Evolutionary conservation across 75 land plant species (phyloP).

Genomic region (Selaginella tamariscina): DNA sequence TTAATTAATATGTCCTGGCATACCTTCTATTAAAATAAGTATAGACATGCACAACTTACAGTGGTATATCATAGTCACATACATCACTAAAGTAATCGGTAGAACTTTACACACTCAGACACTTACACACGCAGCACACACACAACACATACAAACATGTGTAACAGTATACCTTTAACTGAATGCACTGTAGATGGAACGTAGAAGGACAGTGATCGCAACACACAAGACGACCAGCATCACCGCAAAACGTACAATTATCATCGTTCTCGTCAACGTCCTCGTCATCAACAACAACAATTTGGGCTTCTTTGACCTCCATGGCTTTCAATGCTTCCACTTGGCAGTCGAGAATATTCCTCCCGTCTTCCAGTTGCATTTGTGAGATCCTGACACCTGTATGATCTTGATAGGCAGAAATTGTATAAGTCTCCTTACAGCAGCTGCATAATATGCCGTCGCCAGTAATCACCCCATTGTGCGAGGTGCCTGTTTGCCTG

Average conservation of each 20-base stretch:
- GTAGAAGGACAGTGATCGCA: slow-evolving; percentile 89
- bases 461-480: slow-evolving; percentile 50
- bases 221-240: slow-evolving; percentile 54
- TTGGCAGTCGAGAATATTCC: slow-evolving; percentile 61
- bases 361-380: slow-evolving; percentile 65
- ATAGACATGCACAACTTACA: too few relatives aligned
- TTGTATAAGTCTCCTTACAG: slow-evolving; percentile 41
- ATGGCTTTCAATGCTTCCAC: slow-evolving; percentile 42
- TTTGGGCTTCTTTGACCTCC: slow-evolving; percentile 2
- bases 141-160: too few relatives aligned
- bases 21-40: too few relatives aligned
- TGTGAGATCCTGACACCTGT: slow-evolving; percentile 48
- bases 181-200: slow-evolving; percentile 56
- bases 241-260: slow-evolving; percentile 59
- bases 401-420: slow-evolving; percentile 61
- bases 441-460: slow-evolving; percentile 74
- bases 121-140: too few relatives aligned
- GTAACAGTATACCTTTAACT: slow-evolving; percentile 44
- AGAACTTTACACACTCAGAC: too few relatives aligned
- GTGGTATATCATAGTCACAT: too few relatives aligned
- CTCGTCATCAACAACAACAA: slow-evolving; percentile 11
- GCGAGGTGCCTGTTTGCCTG: slow-evolving; percentile 37
- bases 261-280: slow-evolving; percentile 39
- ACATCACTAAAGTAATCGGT: too few relatives aligned
- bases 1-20: too few relatives aligned